Percentiles rank a stretch among this genome's conserved stretches.
Evolutionary conservation across 805 yeast species (phyloP).

Genomic region (Metschnikowia peoriensis): DNA sequence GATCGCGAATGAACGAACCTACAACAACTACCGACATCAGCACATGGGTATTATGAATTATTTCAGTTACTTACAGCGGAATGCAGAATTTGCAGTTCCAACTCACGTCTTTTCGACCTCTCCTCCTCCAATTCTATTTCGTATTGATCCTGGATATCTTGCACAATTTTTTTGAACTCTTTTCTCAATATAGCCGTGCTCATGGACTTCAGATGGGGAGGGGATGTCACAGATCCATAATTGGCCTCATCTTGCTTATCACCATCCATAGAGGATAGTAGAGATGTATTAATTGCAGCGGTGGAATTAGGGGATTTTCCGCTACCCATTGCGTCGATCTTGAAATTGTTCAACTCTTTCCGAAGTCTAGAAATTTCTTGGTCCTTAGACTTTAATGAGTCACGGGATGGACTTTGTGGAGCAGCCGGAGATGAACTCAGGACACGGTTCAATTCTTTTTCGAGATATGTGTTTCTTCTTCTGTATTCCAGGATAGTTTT

Average conservation of each 20-base stretch:
- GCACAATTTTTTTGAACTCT: conserved; percentile 66
- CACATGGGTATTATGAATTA: no score
- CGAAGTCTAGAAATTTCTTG: conserved; percentile 43
- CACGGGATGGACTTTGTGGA: conserved; percentile 5
- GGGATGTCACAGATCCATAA: conserved; percentile 11
- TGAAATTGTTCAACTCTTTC: conserved; percentile 43
- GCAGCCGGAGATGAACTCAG: neutral
- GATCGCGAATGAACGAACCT: neutral
- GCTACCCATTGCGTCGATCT: conserved; percentile 45
- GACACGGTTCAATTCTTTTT: conserved; percentile 44
- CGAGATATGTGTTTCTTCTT: conserved; percentile 48
- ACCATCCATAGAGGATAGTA: conserved; percentile 12
- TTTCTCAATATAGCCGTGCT: conserved; percentile 58
- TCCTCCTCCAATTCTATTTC: conserved; percentile 59
- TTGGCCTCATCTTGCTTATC: conserved; percentile 19
- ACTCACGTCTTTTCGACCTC: conserved; percentile 46
- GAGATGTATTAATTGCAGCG: conserved; percentile 3
- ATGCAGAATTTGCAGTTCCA: conserved; percentile 25
- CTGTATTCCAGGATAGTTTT: conserved; percentile 54
- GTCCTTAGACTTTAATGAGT: conserved; percentile 26
- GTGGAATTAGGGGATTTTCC: conserved; percentile 10
- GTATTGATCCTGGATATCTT: conserved; percentile 59
- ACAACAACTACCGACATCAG: no score
- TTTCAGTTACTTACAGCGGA: neutral
- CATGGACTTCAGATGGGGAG: conserved; percentile 23